Evolutionary conservation across 2,329 filamentous ascomycete genomes (phyloP).

Genomic region (Alternaria triticina): DNA sequence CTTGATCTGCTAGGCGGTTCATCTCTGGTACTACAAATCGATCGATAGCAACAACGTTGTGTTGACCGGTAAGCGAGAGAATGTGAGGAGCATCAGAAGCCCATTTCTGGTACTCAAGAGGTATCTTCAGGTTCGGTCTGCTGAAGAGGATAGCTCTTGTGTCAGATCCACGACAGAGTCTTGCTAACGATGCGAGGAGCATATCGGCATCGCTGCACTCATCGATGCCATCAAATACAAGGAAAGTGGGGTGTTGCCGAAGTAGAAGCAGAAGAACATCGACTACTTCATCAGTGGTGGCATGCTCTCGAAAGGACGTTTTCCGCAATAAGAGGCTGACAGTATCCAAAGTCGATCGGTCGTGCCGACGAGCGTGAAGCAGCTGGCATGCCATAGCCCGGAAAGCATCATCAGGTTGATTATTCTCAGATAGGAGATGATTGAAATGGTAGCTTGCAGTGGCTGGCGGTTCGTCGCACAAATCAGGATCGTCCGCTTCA

Average conservation of each 20-base stretch:
- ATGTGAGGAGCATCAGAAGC: constrained; percentile 35
- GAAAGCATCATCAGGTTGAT: constrained; percentile 29
- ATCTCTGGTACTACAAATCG: constrained; percentile 25
- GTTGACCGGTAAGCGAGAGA: constrained; percentile 19
- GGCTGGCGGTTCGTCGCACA: constrained; percentile 29
- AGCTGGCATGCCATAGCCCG: constrained; percentile 34
- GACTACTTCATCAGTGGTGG: constrained; percentile 35
- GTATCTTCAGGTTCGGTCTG: constrained; percentile 32
- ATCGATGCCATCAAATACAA: constrained; percentile 41
- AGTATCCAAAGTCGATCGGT: constrained; percentile 33
- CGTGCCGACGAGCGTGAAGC: constrained; percentile 30
- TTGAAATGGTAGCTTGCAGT: constrained; percentile 36
- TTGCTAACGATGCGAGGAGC: constrained; percentile 28
- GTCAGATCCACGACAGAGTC: constrained; percentile 34
- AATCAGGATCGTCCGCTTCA: constrained; percentile 28
- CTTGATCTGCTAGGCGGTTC: constrained; percentile 35
- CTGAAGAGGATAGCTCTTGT: constrained; percentile 34
- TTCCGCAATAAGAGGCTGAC: constrained; percentile 36
- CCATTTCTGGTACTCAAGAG: constrained; percentile 38
- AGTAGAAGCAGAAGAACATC: constrained; percentile 33
- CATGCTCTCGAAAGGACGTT: constrained; percentile 27
- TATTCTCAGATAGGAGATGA: constrained; percentile 19
- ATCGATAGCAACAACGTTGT: constrained; percentile 29
- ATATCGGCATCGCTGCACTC: constrained; percentile 28
- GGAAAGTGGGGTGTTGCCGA: constrained; percentile 38